Evolutionary conservation across 768 basidiomycete genomes (phyloP).

Genomic region (Trametes meyenii): DNA sequence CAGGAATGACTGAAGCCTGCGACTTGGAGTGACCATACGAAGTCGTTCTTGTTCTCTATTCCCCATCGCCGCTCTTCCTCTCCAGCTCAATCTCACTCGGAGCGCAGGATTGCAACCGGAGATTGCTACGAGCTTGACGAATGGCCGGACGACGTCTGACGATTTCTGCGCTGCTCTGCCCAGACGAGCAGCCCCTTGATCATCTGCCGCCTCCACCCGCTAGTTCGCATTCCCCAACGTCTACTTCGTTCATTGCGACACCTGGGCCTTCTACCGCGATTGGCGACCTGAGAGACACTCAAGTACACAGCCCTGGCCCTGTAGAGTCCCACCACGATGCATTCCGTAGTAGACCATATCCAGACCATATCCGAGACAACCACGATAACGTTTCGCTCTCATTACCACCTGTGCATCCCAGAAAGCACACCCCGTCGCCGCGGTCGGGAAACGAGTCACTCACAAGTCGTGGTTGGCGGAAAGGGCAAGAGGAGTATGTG

Average conservation of each 20-base stretch:
- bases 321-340: slow-evolving; percentile 9
- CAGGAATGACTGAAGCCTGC: background rate
- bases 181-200: slow-evolving; percentile 41
- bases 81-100: background rate
- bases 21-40: background rate
- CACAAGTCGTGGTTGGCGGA: background rate
- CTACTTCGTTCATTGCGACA: background rate
- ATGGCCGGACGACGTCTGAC: slow-evolving; percentile 74
- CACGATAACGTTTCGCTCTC: slow-evolving; percentile 27
- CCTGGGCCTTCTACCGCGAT: slow-evolving; percentile 5
- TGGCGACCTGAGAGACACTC: slow-evolving; percentile 1
- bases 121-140: slow-evolving; percentile 22
- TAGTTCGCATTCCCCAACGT: slow-evolving; percentile 6
- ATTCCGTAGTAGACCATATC: slow-evolving; percentile 13
- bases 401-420: slow-evolving; percentile 23
- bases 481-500: slow-evolving; percentile 5
- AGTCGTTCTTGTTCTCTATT: slow-evolving; percentile 7
- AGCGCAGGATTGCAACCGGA: background rate
- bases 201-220: slow-evolving; percentile 8
- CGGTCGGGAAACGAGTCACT: slow-evolving; percentile 12
- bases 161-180: slow-evolving; percentile 75
- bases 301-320: background rate
- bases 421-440: slow-evolving; percentile 29
- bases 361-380: slow-evolving; percentile 15
- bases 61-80: background rate